A percentile compares a stretch with the other conserved stretches of the same genome.
These are phyloP conservation scores for Euphorbia tirucalli DNA, from an alignment of 345 rosid species.

Conservation along the genomic window DNA sequence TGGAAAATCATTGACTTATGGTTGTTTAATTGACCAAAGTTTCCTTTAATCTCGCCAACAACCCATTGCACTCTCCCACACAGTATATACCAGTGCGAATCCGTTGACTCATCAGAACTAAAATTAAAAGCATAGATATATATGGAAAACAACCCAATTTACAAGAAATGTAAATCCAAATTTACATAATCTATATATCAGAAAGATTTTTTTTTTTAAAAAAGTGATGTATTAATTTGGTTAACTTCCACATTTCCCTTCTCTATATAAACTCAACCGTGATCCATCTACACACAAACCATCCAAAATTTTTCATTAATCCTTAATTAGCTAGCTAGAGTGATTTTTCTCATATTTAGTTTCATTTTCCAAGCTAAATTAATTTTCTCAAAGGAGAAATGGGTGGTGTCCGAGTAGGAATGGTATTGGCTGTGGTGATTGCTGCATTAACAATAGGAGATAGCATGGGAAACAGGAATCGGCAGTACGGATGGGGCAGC, in stretches of 20 bases:
- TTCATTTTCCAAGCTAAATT: not conserved
- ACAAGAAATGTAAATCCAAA: not conserved
- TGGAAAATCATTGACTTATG: not conserved
- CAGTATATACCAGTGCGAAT: no score
- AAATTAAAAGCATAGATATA: no score
- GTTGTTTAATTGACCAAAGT: not conserved
- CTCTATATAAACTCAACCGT: no score
- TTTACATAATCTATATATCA: no score
- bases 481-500: not conserved
- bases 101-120: not conserved
- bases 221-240: no score
- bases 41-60: not conserved
- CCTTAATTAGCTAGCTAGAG: not conserved
- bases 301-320: no score
- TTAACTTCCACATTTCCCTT: no score
- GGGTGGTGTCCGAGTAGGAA: not conserved
- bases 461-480: constrained; percentile 23
- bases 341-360: not conserved
- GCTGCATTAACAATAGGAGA: constrained; percentile 21
- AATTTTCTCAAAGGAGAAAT: no score
- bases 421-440: not conserved
- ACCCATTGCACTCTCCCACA: not conserved
- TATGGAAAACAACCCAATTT: not conserved
- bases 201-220: no score
- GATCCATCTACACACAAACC: no score